Evolutionary conservation across 768 basidiomycete genomes (phyloP).

Genomic region (Lentinula edodes): DNA sequence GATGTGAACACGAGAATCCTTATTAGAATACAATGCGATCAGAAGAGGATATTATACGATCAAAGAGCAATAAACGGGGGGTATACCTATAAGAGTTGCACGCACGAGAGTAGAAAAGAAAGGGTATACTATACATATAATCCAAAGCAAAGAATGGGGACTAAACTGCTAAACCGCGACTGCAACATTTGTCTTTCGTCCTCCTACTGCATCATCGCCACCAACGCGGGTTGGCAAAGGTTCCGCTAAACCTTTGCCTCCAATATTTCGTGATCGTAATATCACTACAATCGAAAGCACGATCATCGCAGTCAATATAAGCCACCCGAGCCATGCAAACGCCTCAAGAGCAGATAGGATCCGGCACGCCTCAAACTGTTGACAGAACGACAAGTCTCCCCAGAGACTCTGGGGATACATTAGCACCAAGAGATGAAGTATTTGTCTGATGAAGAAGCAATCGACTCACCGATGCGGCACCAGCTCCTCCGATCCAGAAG

Average conservation of each 20-base stretch:
- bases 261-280: background rate
- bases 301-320: background rate
- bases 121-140: background rate
- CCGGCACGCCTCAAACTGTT: constrained; percentile 1
- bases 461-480: constrained; percentile 53
- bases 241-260: background rate
- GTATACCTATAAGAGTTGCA: background rate
- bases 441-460: too few relatives aligned
- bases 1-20: too few relatives aligned
- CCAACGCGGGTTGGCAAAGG: background rate
- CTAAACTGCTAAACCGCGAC: background rate
- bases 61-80: background rate
- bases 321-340: constrained; percentile 1
- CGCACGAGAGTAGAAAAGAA: background rate
- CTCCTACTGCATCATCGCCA: background rate
- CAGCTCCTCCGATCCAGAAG: constrained; percentile 72
- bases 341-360: constrained; percentile 1
- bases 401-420: background rate
- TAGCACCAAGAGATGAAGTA: background rate
- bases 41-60: too few relatives aligned
- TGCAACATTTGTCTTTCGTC: background rate
- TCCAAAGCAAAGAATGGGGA: background rate
- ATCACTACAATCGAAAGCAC: background rate
- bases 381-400: constrained; percentile 3
- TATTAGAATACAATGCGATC: too few relatives aligned